These are phyloP conservation scores for Wallacemonas sp. DNA, from an alignment of 208 protist species.

Conservation along the genomic window DNA sequence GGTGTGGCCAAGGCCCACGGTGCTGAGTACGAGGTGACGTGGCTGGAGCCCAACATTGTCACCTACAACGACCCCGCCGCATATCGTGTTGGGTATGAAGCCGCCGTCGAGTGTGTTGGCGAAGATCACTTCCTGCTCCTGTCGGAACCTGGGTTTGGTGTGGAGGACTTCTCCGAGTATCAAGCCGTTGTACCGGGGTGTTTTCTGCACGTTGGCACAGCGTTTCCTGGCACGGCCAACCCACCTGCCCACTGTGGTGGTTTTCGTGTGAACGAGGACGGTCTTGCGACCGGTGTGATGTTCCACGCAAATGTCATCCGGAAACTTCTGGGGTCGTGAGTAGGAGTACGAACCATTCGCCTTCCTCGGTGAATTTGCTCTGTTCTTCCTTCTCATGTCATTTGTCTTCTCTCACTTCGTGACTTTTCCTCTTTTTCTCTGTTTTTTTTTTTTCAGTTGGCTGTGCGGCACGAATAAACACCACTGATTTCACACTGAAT, in stretches of 20 bases:
- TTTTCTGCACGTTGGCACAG: slow-evolving; percentile 35
- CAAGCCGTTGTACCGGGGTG: slow-evolving; percentile 33
- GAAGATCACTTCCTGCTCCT: slow-evolving; percentile 27
- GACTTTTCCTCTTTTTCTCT: neutral
- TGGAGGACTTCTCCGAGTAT: slow-evolving; percentile 62
- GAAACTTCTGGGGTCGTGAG: neutral
- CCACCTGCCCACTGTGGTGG: slow-evolving; percentile 29
- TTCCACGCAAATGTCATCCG: slow-evolving; percentile 23
- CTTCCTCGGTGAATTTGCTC: too few species aligned
- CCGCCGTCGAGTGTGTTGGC: slow-evolving; percentile 8
- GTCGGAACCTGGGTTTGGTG: slow-evolving; percentile 24
- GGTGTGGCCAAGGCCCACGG: slow-evolving; percentile 33
- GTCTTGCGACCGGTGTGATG: slow-evolving; percentile 28
- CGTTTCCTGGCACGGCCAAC: neutral
- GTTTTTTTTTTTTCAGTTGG: slow-evolving; percentile 8
- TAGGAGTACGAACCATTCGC: too few species aligned
- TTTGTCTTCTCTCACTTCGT: neutral
- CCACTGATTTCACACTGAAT: too few species aligned
- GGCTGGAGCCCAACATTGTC: slow-evolving; percentile 39
- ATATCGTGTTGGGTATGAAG: slow-evolving; percentile 18
- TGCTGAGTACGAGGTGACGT: slow-evolving; percentile 24
- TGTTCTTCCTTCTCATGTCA: neutral
- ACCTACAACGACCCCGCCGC: slow-evolving; percentile 41
- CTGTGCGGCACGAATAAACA: too few species aligned
- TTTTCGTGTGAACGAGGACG: slow-evolving; percentile 31